phyloP scores from a whole-genome alignment of 2,329 filamentous ascomycete species.

The Emmonsia crescens region DNA sequence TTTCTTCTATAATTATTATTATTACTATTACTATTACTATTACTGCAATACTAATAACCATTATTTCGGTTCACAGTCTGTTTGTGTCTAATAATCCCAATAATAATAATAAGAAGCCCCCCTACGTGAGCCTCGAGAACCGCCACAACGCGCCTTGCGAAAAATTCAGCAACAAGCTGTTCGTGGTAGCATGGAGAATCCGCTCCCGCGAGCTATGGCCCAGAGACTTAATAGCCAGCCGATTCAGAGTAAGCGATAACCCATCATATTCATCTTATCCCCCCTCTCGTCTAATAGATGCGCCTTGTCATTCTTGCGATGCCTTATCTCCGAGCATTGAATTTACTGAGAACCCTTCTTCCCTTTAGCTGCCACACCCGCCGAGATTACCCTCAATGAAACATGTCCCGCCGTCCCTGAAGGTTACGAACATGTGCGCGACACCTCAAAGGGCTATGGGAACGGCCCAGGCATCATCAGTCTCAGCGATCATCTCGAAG shows the following conservation, averaged over 20 bases:
- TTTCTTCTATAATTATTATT: not conserved
- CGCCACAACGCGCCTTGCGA: not conserved
- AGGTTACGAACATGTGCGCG: constrained; percentile 11
- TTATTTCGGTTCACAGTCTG: not conserved
- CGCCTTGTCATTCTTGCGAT: not conserved
- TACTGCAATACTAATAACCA: too few relatives aligned
- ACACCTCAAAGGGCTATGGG: constrained; percentile 14
- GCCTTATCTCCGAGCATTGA: not conserved
- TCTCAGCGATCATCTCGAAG: constrained; percentile 22
- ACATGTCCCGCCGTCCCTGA: constrained; percentile 1
- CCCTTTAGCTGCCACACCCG: not conserved
- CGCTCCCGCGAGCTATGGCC: not conserved
- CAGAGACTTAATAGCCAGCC: not conserved
- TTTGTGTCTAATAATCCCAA: not conserved
- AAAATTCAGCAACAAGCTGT: not conserved
- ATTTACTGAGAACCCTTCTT: not conserved
- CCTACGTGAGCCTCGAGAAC: not conserved
- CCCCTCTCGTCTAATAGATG: not conserved
- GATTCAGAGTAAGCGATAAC: not conserved
- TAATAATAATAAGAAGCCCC: not conserved
- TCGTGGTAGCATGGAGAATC: constrained; percentile 1
- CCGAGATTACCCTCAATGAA: not conserved
- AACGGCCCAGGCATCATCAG: constrained; percentile 16
- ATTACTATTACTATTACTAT: not conserved
- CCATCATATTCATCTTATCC: not conserved